A percentile compares a stretch with the other conserved stretches of the same genome.
Conservation (phyloP, 768 basidiomycete genomes). For the Amanita pallidorosea region DNA sequence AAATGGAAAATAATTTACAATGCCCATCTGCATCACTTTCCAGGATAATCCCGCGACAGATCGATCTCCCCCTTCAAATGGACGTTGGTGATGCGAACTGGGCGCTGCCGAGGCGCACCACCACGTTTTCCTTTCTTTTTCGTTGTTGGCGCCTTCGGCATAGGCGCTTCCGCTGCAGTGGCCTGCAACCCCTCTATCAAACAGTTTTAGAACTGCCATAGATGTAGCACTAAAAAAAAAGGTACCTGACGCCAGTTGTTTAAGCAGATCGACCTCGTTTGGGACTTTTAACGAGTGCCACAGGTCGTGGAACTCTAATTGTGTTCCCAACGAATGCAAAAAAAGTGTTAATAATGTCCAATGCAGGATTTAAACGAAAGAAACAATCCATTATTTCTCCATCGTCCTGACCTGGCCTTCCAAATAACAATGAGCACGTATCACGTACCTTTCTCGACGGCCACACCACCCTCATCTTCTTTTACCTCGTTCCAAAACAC, state of each 20-base stretch:
- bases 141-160: constrained; percentile 40
- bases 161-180: constrained; percentile 53
- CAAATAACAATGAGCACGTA: neutral
- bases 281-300: constrained; percentile 85
- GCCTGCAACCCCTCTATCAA: constrained; percentile 67
- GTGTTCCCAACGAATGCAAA: neutral
- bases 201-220: constrained; percentile 7
- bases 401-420: neutral
- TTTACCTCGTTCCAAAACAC: constrained; percentile 90
- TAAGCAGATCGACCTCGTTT: constrained; percentile 73
- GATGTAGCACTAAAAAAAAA: constrained; percentile 1
- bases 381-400: neutral
- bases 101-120: constrained; percentile 59
- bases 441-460: constrained; percentile 69
- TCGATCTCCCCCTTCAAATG: constrained; percentile 85
- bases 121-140: constrained; percentile 82
- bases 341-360: neutral
- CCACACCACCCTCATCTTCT: constrained; percentile 57
- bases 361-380: neutral
- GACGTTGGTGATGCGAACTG: constrained; percentile 78
- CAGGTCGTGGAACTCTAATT: constrained; percentile 72
- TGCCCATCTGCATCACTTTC: constrained; percentile 15
- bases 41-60: constrained; percentile 60
- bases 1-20: neutral
- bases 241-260: constrained; percentile 64